These are phyloP conservation scores for Lactarius pseudohatsudake DNA, from an alignment of 768 basidiomycete species.

Conservation along the genomic window DNA sequence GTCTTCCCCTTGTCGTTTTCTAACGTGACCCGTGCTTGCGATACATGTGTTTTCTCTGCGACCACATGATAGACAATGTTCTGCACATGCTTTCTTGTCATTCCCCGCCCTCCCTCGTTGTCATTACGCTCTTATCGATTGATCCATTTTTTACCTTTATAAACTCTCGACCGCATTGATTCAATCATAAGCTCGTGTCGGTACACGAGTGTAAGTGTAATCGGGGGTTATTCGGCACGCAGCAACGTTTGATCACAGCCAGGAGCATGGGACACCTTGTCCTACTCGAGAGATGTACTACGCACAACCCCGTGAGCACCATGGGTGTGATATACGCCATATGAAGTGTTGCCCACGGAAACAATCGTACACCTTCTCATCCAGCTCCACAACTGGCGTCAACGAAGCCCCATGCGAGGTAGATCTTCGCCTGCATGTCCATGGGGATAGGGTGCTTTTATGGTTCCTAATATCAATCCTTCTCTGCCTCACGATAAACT, in stretches of 20 bases:
- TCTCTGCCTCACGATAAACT: slow-evolving; percentile 11
- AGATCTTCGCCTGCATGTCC: slow-evolving; percentile 21
- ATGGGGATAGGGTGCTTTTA: slow-evolving; percentile 15
- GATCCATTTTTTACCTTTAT: slow-evolving; percentile 14
- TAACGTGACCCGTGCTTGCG: neutral
- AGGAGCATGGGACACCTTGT: slow-evolving; percentile 18
- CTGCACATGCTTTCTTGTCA: neutral
- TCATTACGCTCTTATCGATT: slow-evolving; percentile 18
- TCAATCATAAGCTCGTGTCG: slow-evolving; percentile 8
- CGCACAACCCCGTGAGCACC: neutral
- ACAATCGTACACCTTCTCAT: slow-evolving; percentile 13
- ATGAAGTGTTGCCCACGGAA: slow-evolving; percentile 7
- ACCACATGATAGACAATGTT: neutral
- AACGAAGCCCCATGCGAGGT: slow-evolving; percentile 12
- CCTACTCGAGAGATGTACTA: slow-evolving; percentile 10
- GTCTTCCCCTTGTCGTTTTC: too few relatives aligned
- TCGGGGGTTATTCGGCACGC: slow-evolving; percentile 19
- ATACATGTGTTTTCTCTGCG: neutral
- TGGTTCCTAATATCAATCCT: slow-evolving; percentile 12
- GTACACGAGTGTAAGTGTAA: slow-evolving; percentile 1
- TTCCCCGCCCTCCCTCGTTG: neutral
- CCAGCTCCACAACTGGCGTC: slow-evolving; percentile 12
- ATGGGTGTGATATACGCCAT: slow-evolving; percentile 9
- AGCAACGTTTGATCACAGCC: slow-evolving; percentile 13
- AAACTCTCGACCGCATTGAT: neutral